Percentiles rank a stretch among this genome's conserved stretches.
Evolutionary conservation across 2,329 filamentous ascomycete genomes (phyloP).

Genomic region (Ophiostoma pallidulum): DNA sequence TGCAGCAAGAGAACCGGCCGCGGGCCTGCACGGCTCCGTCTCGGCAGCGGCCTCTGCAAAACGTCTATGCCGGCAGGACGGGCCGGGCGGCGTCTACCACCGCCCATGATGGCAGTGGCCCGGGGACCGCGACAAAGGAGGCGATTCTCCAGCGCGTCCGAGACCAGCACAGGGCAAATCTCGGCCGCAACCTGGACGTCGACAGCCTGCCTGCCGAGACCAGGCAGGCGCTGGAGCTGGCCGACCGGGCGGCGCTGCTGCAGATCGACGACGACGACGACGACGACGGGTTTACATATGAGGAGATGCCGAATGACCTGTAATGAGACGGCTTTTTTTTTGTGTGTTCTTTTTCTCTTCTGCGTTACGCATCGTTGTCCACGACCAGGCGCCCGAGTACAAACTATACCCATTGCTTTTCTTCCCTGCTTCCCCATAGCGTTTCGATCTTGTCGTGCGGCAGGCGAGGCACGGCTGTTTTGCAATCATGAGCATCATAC

Average conservation of each 20-base stretch:
- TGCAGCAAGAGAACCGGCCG: constrained; percentile 33
- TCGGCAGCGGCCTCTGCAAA: neutral
- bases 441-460: no score
- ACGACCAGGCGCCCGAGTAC: no score
- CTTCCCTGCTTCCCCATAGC: no score
- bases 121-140: no score
- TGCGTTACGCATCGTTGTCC: neutral
- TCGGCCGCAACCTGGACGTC: constrained; percentile 11
- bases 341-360: neutral
- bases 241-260: constrained; percentile 15
- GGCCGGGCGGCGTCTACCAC: no score
- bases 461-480: no score
- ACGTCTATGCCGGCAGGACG: neutral
- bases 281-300: constrained; percentile 19
- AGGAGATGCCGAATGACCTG: constrained; percentile 13
- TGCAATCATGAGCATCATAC: no score
- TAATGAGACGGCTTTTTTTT: neutral
- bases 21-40: constrained; percentile 3
- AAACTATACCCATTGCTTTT: no score
- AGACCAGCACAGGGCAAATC: constrained; percentile 7
- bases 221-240: constrained; percentile 15
- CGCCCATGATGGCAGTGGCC: neutral
- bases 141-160: neutral
- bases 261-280: constrained; percentile 3
- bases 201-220: constrained; percentile 14